Evolutionary conservation across 192 early-diverging fungal species (phyloP), one percentile per base, ranked within the genome.

Genomic region (Dispira parvispora): DNA sequence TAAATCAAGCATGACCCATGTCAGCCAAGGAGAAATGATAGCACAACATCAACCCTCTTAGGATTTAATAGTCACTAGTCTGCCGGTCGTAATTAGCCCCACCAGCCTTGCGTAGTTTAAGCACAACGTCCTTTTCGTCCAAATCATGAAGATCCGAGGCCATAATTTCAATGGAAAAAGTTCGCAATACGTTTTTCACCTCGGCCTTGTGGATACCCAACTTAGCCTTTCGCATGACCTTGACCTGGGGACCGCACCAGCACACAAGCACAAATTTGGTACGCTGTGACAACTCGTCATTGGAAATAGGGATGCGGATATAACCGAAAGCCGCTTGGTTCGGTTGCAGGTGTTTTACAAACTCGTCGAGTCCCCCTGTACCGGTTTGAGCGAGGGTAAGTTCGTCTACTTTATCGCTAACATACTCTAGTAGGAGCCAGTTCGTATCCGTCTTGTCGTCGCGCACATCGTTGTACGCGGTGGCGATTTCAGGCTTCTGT

Each of bases 311-410:
- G 27, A 70, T 62, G 46, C 71, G 76, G 49, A 92, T 70, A 63
- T 86, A 92, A 11, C 88, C 89, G 69, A 86, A 92, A 8, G 80
- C 84, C n/a, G 87, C 85, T 32, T 80, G 70, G 52, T 89, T 76
- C 27, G 68, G 67, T 47, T 82, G 76, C 27, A 91, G 68, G 26
- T 81, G 62, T 47, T 60, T 42, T 27, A 72, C 71, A 21, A 89
- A 80, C 68, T 88, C 87, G 8, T 61, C 64, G 8, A 91, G 72
- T 50, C 85, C 86, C 43, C 82, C 83, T 0, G 64, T 69, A 65
- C 70, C 53, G 43, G 23, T 38, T 42, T 18, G 26, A 14, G 54
- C 27, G 27, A 65, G 54, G 11, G 54, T 60, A 38, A 83, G 72
- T 38, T 68, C 68, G 45, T 82, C 76, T 25, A 63, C 68, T 67